Percentiles rank a stretch among this genome's conserved stretches.
These are phyloP conservation scores for Pichia exigua DNA, from an alignment of 805 yeast genomes.

Conservation along the genomic window DNA sequence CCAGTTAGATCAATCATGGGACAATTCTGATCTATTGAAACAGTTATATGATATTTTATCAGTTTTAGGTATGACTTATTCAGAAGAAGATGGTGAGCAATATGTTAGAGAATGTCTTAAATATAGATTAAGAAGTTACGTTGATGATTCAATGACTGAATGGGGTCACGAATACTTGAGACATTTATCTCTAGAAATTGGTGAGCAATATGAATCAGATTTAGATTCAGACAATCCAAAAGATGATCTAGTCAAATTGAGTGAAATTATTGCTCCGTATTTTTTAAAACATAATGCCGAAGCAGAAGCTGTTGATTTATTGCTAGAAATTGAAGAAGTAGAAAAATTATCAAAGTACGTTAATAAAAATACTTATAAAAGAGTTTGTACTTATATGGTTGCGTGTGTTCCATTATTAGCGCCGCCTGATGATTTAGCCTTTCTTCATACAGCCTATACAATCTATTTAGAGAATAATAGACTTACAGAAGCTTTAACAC, in stretches of 20 bases:
- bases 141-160: constrained; percentile 51
- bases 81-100: constrained; percentile 52
- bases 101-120: constrained; percentile 65
- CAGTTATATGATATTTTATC: constrained; percentile 83
- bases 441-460: constrained; percentile 80
- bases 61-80: constrained; percentile 90
- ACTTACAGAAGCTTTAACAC: constrained; percentile 80
- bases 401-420: constrained; percentile 95
- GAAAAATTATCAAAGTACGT: constrained; percentile 77
- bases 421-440: constrained; percentile 85
- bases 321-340: constrained; percentile 82
- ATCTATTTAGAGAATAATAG: constrained; percentile 74
- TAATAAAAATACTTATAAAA: constrained; percentile 71
- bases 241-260: constrained; percentile 45
- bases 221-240: constrained; percentile 25
- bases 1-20: constrained; percentile 63
- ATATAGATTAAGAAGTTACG: constrained; percentile 52
- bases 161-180: constrained; percentile 99
- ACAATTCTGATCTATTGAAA: constrained; percentile 29
- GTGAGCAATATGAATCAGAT: constrained; percentile 66
- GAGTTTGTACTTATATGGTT: constrained; percentile 91
- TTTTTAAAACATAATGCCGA: constrained; percentile 94
- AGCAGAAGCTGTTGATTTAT: constrained; percentile 94
- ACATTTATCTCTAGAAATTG: constrained; percentile 91
- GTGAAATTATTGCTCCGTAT: constrained; percentile 76